Evolutionary conservation across 2,329 filamentous ascomycete genomes (phyloP).

Genomic region (Pseudopyricularia cyperi): DNA sequence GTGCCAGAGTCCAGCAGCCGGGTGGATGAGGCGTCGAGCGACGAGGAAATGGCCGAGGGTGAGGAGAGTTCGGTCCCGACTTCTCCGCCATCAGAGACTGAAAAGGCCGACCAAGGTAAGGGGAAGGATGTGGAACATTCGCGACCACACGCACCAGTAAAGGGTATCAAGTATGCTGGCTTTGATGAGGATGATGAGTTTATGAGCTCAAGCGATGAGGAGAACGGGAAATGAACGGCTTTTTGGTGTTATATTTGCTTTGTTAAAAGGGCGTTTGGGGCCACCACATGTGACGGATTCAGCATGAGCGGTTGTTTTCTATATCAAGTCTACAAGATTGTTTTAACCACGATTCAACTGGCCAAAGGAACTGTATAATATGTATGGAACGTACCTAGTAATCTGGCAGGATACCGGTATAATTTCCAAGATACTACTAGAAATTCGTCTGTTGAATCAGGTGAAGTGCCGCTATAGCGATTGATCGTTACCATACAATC

Average conservation of each 20-base stretch:
- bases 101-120: constrained; percentile 12
- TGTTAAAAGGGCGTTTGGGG: neutral
- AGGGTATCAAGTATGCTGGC: constrained; percentile 47
- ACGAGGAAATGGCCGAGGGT: constrained; percentile 11
- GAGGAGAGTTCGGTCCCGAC: constrained; percentile 32
- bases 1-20: constrained; percentile 33
- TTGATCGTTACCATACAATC: neutral
- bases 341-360: too few species aligned
- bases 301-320: too few species aligned
- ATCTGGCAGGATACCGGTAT: too few species aligned
- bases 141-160: neutral
- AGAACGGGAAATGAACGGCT: constrained; percentile 17
- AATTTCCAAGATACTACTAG: too few species aligned
- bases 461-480: neutral
- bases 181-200: constrained; percentile 73
- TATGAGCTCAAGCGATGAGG: constrained; percentile 55
- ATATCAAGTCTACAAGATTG: too few species aligned
- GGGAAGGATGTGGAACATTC: neutral
- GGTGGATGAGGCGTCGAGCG: neutral
- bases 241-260: neutral
- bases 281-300: neutral
- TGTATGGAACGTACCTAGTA: too few species aligned
- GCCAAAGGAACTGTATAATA: too few species aligned
- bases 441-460: too few species aligned
- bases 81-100: constrained; percentile 29